Base-by-base conservation (phyloP, 805 yeast genomes). In the Metschnikowia borealis region DNA sequence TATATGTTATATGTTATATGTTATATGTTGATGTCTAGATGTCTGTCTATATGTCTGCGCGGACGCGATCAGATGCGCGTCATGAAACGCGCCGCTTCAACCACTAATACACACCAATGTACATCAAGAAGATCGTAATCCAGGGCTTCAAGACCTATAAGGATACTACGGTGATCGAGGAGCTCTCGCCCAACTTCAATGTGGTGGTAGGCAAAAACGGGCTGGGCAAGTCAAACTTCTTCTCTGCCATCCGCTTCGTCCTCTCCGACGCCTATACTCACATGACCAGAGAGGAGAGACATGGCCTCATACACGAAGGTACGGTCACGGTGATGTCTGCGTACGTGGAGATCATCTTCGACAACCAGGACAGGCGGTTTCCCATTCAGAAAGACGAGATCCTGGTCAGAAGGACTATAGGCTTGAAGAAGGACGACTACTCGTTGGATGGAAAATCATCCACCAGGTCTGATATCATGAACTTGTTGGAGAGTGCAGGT, bases 141-240 rank as follows among this genome's bases (percentile, higher is more conserved):
- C 95, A 89, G 64, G 98, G 98, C 34, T 92, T 92, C 74, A 90
- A 89, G 69, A 90, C 98, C 54, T 92, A 90, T 65, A 86, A 87
- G 68, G 85, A 87, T 60, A 83, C 89, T 38, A 87, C 96, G 0
- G 78, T 82, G 3, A 80, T 91, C 11, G 94, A 87, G 38, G 74
- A 81, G 14, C 73, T 94, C 32, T 85, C 95, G 1, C 92, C 96
- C 0, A 81, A 82, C 48, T 86, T 85, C 62, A 92, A 92, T 68
- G 95, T 92, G 18, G 89, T 65, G 7, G 74, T 91, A 32, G 97
- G 97, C 2, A 73, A 96, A 46, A 91, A 91, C 68, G 97, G 97
- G n/a, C 87, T 96, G 7, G 99, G 99, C 7, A 92, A 94, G 65
- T 88, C 96, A 38, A 92, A 94, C 66, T 87, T 92, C 69, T 94